A percentile compares a stretch with the other conserved stretches of the same genome.
phyloP scores from a whole-genome alignment of 768 basidiomycete species.

The Xerocomus spinulosus region DNA sequence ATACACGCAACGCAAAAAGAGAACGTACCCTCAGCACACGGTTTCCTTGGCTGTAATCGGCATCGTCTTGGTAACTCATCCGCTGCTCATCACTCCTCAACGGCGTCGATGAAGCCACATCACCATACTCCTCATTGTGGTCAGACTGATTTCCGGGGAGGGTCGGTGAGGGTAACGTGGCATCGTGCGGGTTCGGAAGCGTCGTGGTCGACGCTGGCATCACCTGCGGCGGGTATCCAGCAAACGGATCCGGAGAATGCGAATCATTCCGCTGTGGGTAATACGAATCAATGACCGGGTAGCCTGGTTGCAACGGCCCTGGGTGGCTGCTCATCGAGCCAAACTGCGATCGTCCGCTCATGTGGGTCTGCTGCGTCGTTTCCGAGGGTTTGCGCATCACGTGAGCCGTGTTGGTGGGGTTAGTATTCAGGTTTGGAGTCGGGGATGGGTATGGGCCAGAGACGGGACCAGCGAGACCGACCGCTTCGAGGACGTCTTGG shows the following conservation, averaged over 20 bases:
- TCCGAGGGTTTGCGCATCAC: slow-evolving; percentile 26
- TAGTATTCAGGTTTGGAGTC: neutral
- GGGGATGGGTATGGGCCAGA: neutral
- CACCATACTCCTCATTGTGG: slow-evolving; percentile 8
- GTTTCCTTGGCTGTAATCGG: slow-evolving; percentile 26
- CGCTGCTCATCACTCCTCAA: slow-evolving; percentile 18
- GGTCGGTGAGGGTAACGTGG: slow-evolving; percentile 6
- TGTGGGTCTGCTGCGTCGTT: slow-evolving; percentile 23
- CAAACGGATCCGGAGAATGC: slow-evolving; percentile 27
- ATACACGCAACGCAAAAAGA: neutral
- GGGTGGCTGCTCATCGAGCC: slow-evolving; percentile 21
- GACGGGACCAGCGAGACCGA: slow-evolving; percentile 17
- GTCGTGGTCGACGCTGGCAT: neutral
- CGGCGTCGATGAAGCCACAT: slow-evolving; percentile 4
- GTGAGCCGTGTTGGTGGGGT: neutral
- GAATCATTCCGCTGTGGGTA: slow-evolving; percentile 23
- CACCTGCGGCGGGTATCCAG: slow-evolving; percentile 19
- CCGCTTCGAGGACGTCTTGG: slow-evolving; percentile 28
- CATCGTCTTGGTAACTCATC: slow-evolving; percentile 29
- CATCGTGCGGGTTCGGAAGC: slow-evolving; percentile 22
- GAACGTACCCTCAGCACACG: slow-evolving; percentile 28
- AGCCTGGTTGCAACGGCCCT: slow-evolving; percentile 22
- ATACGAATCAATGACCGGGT: slow-evolving; percentile 18
- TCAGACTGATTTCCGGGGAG: slow-evolving; percentile 11
- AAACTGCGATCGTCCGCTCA: slow-evolving; percentile 18